phyloP scores from a whole-genome alignment of 805 yeast species.

The Myxozyma udenii region DNA sequence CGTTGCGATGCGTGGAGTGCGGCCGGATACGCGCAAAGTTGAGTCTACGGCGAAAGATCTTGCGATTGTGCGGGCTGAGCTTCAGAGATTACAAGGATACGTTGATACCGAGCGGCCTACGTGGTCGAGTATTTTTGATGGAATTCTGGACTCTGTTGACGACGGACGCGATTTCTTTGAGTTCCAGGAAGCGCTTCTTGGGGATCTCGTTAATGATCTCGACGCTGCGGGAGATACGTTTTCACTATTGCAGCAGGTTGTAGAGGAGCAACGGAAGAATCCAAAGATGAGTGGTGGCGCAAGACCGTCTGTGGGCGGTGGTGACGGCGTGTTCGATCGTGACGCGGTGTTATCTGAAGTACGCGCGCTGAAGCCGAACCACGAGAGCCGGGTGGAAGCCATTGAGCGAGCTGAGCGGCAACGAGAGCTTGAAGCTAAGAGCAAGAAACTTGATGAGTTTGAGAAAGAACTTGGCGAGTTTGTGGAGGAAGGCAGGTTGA shows the following conservation, averaged over 20 bases:
- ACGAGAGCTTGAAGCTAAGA: conserved; percentile 65
- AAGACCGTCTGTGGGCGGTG: conserved; percentile 5
- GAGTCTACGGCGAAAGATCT: conserved; percentile 65
- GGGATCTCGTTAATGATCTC: conserved; percentile 77
- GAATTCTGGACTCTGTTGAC: conserved; percentile 81
- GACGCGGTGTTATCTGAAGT: conserved; percentile 83
- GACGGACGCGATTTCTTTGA: conserved; percentile 92
- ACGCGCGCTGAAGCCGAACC: conserved; percentile 74
- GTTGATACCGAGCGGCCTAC: conserved; percentile 69
- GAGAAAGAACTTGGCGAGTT: conserved; percentile 82
- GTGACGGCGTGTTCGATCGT: conserved; percentile 45
- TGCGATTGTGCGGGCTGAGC: conserved; percentile 50
- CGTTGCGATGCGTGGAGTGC: conserved; percentile 85
- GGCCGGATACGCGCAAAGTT: conserved; percentile 72
- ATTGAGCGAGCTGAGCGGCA: conserved; percentile 81
- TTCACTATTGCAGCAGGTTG: conserved; percentile 73
- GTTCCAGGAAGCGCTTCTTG: conserved; percentile 79
- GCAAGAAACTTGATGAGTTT: conserved; percentile 59
- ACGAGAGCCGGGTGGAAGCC: conserved; percentile 81
- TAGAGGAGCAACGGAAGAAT: conserved; percentile 57
- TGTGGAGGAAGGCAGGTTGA: conserved; percentile 72
- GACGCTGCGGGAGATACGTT: conserved; percentile 78
- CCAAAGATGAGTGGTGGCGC: conserved; percentile 12
- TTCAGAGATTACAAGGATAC: conserved; percentile 56
- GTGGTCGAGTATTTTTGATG: conserved; percentile 91